Conservation (phyloP, 2,329 filamentous ascomycete species). For the Fusarium zealandicum region DNA sequence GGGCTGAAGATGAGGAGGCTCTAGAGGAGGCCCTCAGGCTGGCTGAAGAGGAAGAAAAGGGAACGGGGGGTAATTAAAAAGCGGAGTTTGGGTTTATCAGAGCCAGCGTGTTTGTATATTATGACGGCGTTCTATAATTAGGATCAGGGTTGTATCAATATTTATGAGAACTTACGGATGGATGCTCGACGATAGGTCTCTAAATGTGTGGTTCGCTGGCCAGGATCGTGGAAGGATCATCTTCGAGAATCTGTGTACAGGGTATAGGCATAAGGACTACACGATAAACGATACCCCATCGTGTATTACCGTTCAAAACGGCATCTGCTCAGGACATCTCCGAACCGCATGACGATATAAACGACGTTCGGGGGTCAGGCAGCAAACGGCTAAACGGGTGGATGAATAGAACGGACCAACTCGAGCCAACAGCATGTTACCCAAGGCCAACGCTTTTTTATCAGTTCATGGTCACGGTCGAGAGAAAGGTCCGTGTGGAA, state of each 20-base stretch:
- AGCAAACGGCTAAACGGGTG: slow-evolving; percentile 4
- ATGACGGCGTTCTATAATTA: slow-evolving; percentile 27
- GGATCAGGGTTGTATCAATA: slow-evolving; percentile 6
- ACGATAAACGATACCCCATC: slow-evolving; percentile 2
- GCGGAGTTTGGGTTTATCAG: slow-evolving; percentile 1
- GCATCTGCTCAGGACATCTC: not conserved
- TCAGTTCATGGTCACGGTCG: slow-evolving; percentile 10
- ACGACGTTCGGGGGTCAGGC: slow-evolving; percentile 20
- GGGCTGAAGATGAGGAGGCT: slow-evolving; percentile 47
- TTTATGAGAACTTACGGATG: slow-evolving; percentile 10
- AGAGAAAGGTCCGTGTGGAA: slow-evolving; percentile 23
- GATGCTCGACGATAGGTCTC: slow-evolving; percentile 12
- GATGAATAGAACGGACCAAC: slow-evolving; percentile 8
- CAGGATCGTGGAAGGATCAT: slow-evolving; percentile 19
- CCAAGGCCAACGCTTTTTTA: slow-evolving; percentile 1
- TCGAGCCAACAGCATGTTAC: slow-evolving; percentile 1
- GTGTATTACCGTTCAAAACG: not conserved
- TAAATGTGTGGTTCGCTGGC: slow-evolving; percentile 7
- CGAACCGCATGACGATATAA: slow-evolving; percentile 1
- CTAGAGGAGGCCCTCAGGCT: slow-evolving; percentile 47
- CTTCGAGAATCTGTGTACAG: slow-evolving; percentile 28
- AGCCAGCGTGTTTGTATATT: slow-evolving; percentile 20
- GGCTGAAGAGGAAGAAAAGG: slow-evolving; percentile 42
- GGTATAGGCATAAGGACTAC: slow-evolving; percentile 9
- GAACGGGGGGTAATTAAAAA: slow-evolving; percentile 16